phyloP scores from a whole-genome alignment of 1,284 basidiomycete genomes.

The Leccinum fuscescens region DNA sequence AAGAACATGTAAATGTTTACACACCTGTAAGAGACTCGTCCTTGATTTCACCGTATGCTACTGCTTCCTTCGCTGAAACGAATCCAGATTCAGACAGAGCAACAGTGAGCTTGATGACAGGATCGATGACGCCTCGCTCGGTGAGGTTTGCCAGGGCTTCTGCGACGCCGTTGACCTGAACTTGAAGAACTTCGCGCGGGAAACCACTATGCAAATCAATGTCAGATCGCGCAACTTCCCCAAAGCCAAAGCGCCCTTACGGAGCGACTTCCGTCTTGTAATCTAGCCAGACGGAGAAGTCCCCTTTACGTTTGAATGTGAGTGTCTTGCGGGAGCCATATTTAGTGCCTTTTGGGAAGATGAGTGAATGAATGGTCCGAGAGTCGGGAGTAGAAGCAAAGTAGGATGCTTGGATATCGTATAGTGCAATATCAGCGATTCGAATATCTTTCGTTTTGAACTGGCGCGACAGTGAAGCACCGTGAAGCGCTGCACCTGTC shows the following conservation, averaged over 20 bases:
- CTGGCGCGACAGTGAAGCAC: constrained; percentile 84
- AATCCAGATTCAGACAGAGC: constrained; percentile 83
- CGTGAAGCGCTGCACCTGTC: constrained; percentile 85
- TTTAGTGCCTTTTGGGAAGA: constrained; percentile 78
- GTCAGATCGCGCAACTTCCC: constrained; percentile 2
- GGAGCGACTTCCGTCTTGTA: constrained; percentile 61
- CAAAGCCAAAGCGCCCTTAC: constrained; percentile 41
- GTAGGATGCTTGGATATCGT: constrained; percentile 79
- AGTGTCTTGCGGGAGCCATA: constrained; percentile 80
- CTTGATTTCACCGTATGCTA: constrained; percentile 75
- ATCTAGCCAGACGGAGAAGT: constrained; percentile 71
- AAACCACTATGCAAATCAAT: constrained; percentile 47
- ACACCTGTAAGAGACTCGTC: constrained; percentile 73
- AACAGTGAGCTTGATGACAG: constrained; percentile 79
- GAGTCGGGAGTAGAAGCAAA: constrained; percentile 59
- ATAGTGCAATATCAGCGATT: constrained; percentile 69
- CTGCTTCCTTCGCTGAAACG: constrained; percentile 71
- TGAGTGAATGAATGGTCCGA: constrained; percentile 65
- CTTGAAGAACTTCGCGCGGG: constrained; percentile 67
- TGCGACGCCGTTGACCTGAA: constrained; percentile 62
- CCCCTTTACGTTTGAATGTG: constrained; percentile 74
- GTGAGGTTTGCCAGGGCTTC: constrained; percentile 76
- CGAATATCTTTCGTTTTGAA: constrained; percentile 97
- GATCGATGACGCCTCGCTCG: constrained; percentile 66
- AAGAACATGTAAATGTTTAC: constrained; percentile 18